Base-by-base conservation (phyloP, 2,329 filamentous ascomycete species). In the Davidsoniella eucalypti region DNA sequence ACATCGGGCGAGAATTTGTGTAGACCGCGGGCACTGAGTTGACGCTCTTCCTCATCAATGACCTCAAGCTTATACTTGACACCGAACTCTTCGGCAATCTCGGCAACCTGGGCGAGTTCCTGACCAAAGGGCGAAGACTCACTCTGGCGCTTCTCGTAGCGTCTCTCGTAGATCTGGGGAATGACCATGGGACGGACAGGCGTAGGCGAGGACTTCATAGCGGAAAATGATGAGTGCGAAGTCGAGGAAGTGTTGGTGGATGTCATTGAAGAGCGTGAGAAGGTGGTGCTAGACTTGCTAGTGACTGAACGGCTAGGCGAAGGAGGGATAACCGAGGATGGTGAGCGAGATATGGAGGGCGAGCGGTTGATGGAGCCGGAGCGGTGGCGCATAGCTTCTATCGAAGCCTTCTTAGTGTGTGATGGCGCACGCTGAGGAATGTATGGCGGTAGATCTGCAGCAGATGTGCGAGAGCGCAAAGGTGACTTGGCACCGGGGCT, bases 31-130 rank as follows among this genome's bases (percentile, higher is more conserved):
- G 73, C 70, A 53, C 73, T 64, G 61, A 96, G 76, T 53, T 81
- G 76, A 56, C 76, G 69, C 59, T 85, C 74, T 63, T 93, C 87
- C 50, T 86, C 83, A 42, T 88, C 82, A 38, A 80, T 67, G 43
- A 78, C 69, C n/a, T 73, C 71, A 53, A 75, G 61, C 55, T 72
- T 66, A 37, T 77, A 72, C 55, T 74, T 72, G 26, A 78, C 71
- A 40, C 79, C 78, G 57, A 87, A 90, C 64, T 95, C 88, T 66
- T 96, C 92, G 0, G 83, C 90, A 14, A 95, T 75, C 65, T 96
- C 92, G 49, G 87, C 87, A 21, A 96, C 85, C 65, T 96, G 84
- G 51, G 86, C 87, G 49, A 96, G 70, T 65, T 98, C 92, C 47
- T 82, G 80, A 49, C 86, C 86, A 59, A 96, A 96, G 0, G 90